phyloP scores from a whole-genome alignment of 441 rosid species.

The Kokia cookei region DNA sequence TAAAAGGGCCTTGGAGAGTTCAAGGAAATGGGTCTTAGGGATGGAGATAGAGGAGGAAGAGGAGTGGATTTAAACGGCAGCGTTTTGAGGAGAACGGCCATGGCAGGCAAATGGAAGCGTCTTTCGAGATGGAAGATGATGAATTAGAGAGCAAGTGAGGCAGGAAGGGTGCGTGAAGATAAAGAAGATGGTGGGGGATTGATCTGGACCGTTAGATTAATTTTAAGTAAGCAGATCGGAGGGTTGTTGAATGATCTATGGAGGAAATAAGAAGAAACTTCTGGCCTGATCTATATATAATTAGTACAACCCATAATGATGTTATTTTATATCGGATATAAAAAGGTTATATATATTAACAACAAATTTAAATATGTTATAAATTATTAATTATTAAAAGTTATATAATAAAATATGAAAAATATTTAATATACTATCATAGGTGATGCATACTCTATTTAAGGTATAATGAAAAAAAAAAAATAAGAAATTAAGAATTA shows the following conservation, averaged over 20 bases:
- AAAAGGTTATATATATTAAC: no score
- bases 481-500: no score
- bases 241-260: background rate
- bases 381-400: no score
- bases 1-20: constrained; percentile 23
- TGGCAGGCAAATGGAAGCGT: constrained; percentile 5
- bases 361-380: no score
- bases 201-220: constrained; percentile 24
- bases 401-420: no score
- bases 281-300: background rate
- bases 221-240: background rate
- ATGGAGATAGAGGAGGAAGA: constrained; percentile 16
- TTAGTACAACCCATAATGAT: background rate
- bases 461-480: no score
- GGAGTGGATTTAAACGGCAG: constrained; percentile 33
- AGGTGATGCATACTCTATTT: no score
- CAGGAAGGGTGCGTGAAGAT: background rate
- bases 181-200: constrained; percentile 7
- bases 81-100: constrained; percentile 70
- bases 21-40: constrained; percentile 11
- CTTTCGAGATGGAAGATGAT: background rate
- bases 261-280: background rate
- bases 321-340: background rate
- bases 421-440: no score
- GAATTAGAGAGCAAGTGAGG: background rate